Conservation (phyloP, 2,329 filamentous ascomycete genomes). For the Clathrospora elynae region DNA sequence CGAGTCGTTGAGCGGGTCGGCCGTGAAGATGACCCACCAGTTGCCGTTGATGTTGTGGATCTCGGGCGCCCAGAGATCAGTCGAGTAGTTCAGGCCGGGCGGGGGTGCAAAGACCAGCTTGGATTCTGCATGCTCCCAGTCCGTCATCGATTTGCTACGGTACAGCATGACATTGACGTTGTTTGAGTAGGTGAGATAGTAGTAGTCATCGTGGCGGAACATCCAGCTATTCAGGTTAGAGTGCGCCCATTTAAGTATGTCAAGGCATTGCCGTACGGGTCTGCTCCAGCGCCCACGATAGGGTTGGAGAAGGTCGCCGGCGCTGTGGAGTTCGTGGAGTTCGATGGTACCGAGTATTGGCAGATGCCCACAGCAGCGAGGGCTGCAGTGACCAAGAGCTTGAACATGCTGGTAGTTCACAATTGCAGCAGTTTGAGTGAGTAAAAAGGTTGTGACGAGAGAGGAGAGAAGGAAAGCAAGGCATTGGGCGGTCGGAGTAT, state of each 20-base stretch:
- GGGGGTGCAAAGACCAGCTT: slow-evolving; percentile 52
- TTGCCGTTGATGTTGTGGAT: slow-evolving; percentile 53
- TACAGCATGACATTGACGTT: slow-evolving; percentile 52
- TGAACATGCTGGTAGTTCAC: slow-evolving; percentile 23
- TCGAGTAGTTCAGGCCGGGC: slow-evolving; percentile 52
- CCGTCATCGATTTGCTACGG: slow-evolving; percentile 49
- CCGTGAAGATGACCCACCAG: slow-evolving; percentile 61
- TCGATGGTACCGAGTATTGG: slow-evolving; percentile 22
- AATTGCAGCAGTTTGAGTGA: neutral
- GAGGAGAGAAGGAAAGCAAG: neutral
- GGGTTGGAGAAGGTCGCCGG: slow-evolving; percentile 53
- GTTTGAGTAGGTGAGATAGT: slow-evolving; percentile 55
- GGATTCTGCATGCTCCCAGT: slow-evolving; percentile 53
- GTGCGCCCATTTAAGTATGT: neutral
- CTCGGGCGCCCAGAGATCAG: slow-evolving; percentile 58
- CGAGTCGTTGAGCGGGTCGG: slow-evolving; percentile 54
- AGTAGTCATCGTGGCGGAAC: slow-evolving; percentile 49
- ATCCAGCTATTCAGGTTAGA: slow-evolving; percentile 46
- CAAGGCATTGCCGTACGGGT: slow-evolving; percentile 43
- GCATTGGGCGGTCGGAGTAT: slow-evolving; percentile 3
- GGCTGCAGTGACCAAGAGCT: slow-evolving; percentile 21
- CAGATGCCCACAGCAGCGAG: slow-evolving; percentile 25
- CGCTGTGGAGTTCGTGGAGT: slow-evolving; percentile 15
- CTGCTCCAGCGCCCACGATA: slow-evolving; percentile 50
- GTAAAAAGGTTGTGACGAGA: neutral